A percentile compares a stretch with the other conserved stretches of the same genome.
Evolutionary conservation across 2,329 filamentous ascomycete genomes (phyloP).

Genomic region (Venturia aucupariae): DNA sequence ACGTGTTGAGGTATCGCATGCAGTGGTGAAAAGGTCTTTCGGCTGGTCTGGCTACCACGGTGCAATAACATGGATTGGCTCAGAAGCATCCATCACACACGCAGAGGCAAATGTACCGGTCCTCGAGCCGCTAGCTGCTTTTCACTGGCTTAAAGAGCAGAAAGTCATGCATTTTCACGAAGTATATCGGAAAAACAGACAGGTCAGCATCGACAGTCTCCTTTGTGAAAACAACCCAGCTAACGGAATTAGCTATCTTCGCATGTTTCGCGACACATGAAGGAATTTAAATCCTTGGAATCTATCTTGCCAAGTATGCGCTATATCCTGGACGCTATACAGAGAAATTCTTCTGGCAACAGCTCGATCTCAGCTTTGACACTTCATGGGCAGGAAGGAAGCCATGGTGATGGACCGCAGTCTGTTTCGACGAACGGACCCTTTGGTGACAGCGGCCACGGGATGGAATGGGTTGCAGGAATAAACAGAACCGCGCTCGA

Average conservation of each 20-base stretch:
- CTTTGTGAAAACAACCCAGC: background rate
- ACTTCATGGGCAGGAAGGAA: background rate
- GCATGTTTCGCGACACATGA: background rate
- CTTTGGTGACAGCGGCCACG: slow-evolving; percentile 12
- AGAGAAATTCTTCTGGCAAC: background rate
- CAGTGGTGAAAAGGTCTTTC: slow-evolving; percentile 26
- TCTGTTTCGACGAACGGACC: slow-evolving; percentile 12
- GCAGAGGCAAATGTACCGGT: slow-evolving; percentile 21
- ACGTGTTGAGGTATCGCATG: slow-evolving; percentile 26
- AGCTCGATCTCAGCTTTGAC: slow-evolving; percentile 11
- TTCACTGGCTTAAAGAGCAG: slow-evolving; percentile 29
- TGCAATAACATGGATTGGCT: slow-evolving; percentile 24
- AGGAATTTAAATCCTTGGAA: slow-evolving; percentile 8
- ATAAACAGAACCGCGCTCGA: slow-evolving; percentile 22
- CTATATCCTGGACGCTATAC: background rate
- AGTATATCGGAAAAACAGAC: slow-evolving; percentile 23
- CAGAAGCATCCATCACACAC: slow-evolving; percentile 22
- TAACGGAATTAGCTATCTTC: slow-evolving; percentile 1
- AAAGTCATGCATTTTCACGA: slow-evolving; percentile 30
- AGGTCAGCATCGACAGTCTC: slow-evolving; percentile 19
- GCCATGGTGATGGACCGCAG: slow-evolving; percentile 23
- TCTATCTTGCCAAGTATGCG: slow-evolving; percentile 9
- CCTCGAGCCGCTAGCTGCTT: slow-evolving; percentile 28
- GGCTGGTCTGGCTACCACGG: slow-evolving; percentile 31
- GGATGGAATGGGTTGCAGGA: slow-evolving; percentile 24